These are phyloP conservation scores for Abeoforma whisleri DNA, from an alignment of 78 protist species.

Conservation along the genomic window DNA sequence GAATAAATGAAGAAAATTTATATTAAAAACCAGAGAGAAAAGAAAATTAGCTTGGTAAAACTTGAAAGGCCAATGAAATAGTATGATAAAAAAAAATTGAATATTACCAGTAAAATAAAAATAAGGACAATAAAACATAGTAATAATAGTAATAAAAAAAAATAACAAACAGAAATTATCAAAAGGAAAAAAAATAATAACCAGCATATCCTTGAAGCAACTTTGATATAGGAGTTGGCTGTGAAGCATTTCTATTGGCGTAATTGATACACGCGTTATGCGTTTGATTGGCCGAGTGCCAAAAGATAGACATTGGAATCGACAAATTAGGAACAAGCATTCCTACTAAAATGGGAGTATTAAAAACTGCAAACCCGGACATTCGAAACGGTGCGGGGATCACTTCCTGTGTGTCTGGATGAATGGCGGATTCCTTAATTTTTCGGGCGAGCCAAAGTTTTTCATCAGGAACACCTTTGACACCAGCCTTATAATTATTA, in stretches of 20 bases:
- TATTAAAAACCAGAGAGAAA: neutral
- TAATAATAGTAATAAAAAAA: no score
- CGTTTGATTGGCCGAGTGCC: slow-evolving; percentile 46
- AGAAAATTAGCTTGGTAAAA: no score
- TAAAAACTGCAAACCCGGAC: slow-evolving; percentile 25
- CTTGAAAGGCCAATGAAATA: no score
- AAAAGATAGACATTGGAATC: neutral
- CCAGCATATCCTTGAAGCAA: slow-evolving; percentile 19
- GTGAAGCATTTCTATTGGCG: slow-evolving; percentile 31
- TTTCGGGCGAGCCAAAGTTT: slow-evolving; percentile 66
- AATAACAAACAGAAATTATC: no score
- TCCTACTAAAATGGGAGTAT: slow-evolving; percentile 36
- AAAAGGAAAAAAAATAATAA: neutral
- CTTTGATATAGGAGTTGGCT: neutral
- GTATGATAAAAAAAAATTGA: no score
- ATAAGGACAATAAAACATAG: no score
- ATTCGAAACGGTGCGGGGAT: slow-evolving; percentile 59
- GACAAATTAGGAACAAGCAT: slow-evolving; percentile 43
- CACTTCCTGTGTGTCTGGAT: slow-evolving; percentile 66
- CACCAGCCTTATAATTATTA: slow-evolving; percentile 37
- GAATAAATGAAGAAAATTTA: neutral
- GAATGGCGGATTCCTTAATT: slow-evolving; percentile 51
- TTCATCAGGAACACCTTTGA: slow-evolving; percentile 20
- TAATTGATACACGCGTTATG: slow-evolving; percentile 55
- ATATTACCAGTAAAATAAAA: no score